Evolutionary conservation across 495 filamentous ascomycete species (phyloP).

Genomic region (Aspergillus indologenus): DNA sequence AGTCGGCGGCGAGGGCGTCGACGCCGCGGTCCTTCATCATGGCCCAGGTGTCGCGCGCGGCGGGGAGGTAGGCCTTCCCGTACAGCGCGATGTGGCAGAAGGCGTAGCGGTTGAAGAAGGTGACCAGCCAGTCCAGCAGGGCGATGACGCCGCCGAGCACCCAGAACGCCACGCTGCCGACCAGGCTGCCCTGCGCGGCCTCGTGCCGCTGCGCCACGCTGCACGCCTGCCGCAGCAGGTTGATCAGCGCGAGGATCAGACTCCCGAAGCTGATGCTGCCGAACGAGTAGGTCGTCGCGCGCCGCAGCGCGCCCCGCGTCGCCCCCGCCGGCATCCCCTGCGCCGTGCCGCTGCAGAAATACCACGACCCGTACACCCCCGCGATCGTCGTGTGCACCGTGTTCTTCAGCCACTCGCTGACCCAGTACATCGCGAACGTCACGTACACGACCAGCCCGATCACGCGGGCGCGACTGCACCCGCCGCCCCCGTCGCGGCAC

Average conservation of each 20-base stretch:
- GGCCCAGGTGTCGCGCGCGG: slow-evolving; percentile 83
- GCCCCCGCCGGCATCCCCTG: slow-evolving; percentile 65
- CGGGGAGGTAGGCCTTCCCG: slow-evolving; percentile 77
- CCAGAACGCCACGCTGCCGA: slow-evolving; percentile 66
- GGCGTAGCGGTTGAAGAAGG: slow-evolving; percentile 70
- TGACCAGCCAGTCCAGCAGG: slow-evolving; percentile 78
- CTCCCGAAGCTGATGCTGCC: slow-evolving; percentile 86
- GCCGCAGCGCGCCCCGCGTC: slow-evolving; percentile 69
- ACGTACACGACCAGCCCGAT: slow-evolving; percentile 82
- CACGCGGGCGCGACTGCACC: slow-evolving; percentile 73
- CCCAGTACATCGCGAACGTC: slow-evolving; percentile 89
- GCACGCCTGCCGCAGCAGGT: slow-evolving; percentile 73
- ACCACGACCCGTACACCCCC: slow-evolving; percentile 90
- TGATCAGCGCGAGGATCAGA: slow-evolving; percentile 81
- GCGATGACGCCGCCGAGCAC: slow-evolving; percentile 70
- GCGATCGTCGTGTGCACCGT: slow-evolving; percentile 84
- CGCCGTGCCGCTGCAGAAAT: slow-evolving; percentile 67
- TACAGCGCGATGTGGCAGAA: slow-evolving; percentile 92
- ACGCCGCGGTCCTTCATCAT: slow-evolving; percentile 92
- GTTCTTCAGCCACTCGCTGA: slow-evolving; percentile 89
- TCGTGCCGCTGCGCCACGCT: slow-evolving; percentile 67
- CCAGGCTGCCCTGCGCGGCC: slow-evolving; percentile 62
- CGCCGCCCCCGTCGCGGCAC: slow-evolving; percentile 57
- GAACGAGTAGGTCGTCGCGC: slow-evolving; percentile 84
- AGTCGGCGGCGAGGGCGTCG: slow-evolving; percentile 86